Percentiles rank a stretch among this genome's conserved stretches.
phyloP scores from a whole-genome alignment of 805 yeast genomes.

The Cyberlindnera maritima region DNA sequence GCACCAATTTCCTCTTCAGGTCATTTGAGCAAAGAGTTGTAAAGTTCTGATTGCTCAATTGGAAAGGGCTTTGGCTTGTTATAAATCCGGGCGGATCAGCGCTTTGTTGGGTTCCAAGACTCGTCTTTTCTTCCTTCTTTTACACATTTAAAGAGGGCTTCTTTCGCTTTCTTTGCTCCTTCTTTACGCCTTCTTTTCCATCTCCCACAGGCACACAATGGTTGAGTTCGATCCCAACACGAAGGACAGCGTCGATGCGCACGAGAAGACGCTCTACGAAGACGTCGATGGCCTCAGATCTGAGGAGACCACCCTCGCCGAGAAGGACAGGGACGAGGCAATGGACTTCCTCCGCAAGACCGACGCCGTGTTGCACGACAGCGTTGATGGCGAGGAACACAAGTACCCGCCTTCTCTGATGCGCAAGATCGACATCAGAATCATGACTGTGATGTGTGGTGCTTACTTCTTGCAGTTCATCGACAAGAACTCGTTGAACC shows the following conservation, averaged over 20 bases:
- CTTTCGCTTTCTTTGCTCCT: no score
- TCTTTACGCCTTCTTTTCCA: no score
- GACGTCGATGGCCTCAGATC: conserved; percentile 3
- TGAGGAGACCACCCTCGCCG: conserved; percentile 17
- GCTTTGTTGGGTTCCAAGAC: background rate
- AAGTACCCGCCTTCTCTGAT: conserved; percentile 21
- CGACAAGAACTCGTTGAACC: conserved; percentile 57
- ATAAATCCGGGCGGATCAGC: background rate
- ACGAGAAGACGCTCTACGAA: background rate
- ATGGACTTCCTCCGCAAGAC: conserved; percentile 20
- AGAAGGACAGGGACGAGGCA: conserved; percentile 26
- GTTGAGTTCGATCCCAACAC: background rate
- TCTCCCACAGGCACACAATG: no score
- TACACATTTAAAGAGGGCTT: no score
- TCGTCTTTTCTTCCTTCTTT: no score
- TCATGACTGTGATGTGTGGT: conserved; percentile 49
- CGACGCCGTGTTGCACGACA: conserved; percentile 6
- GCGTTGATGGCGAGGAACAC: conserved; percentile 2
- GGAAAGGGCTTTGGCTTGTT: no score
- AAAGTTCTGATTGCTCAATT: no score
- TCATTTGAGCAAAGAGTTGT: no score
- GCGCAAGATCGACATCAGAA: conserved; percentile 44
- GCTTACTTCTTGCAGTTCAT: conserved; percentile 56
- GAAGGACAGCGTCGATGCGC: background rate
- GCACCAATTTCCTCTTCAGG: no score